phyloP scores from a whole-genome alignment of 2,329 filamentous ascomycete species.

The Penicillium janthinellum region DNA sequence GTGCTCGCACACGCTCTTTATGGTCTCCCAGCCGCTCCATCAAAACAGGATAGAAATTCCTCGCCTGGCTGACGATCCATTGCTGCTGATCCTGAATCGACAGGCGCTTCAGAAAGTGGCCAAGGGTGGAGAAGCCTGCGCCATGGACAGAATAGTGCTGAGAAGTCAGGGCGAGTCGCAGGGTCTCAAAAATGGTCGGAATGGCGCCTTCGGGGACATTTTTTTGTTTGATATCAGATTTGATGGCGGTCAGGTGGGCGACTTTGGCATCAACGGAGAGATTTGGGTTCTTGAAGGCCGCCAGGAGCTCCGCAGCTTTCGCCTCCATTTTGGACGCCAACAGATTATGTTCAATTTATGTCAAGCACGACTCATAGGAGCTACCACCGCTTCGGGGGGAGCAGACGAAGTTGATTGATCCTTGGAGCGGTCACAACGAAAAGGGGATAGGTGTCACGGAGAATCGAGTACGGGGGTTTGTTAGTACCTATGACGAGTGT shows the following conservation, averaged over 20 bases:
- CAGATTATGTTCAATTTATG: constrained; percentile 8
- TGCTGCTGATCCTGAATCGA: constrained; percentile 80
- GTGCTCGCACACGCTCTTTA: constrained; percentile 78
- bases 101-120: constrained; percentile 82
- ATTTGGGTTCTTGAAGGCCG: constrained; percentile 62
- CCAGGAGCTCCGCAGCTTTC: constrained; percentile 57
- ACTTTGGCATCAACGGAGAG: constrained; percentile 71
- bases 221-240: constrained; percentile 89
- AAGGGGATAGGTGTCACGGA: neutral
- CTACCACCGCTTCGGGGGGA: constrained; percentile 6
- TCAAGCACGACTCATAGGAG: constrained; percentile 21
- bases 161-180: constrained; percentile 73
- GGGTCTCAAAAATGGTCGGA: constrained; percentile 75
- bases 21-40: constrained; percentile 84
- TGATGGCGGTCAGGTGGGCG: constrained; percentile 70
- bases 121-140: constrained; percentile 83
- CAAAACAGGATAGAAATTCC: constrained; percentile 71
- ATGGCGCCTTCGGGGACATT: constrained; percentile 77
- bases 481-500: neutral
- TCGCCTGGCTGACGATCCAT: constrained; percentile 68
- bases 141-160: constrained; percentile 77
- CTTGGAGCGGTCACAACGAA: neutral
- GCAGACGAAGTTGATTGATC: constrained; percentile 1
- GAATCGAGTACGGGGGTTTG: neutral
- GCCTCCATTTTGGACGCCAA: constrained; percentile 53